A percentile compares a stretch with the other conserved stretches of the same genome.
Evolutionary conservation across 2,329 filamentous ascomycete genomes (phyloP).

Genomic region (Falciphora oryzae): DNA sequence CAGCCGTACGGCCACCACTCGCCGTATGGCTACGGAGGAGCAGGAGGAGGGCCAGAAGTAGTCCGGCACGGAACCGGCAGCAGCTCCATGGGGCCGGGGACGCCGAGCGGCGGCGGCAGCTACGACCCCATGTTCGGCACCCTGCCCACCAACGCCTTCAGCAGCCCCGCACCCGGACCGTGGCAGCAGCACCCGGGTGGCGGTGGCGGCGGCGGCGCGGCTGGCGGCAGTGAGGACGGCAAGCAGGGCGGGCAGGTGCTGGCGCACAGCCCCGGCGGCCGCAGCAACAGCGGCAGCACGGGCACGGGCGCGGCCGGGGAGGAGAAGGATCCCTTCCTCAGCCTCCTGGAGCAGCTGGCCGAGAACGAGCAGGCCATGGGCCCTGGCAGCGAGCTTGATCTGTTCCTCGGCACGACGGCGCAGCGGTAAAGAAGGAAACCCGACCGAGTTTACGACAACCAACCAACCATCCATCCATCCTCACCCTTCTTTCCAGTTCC

Average conservation of each 20-base stretch:
- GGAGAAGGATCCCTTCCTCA: conserved; percentile 78
- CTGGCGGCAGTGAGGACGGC: neutral
- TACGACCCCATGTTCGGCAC: conserved; percentile 58
- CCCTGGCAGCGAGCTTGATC: conserved; percentile 70
- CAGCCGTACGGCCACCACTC: no score
- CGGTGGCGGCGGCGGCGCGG: conserved; percentile 9
- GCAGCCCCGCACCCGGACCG: conserved; percentile 37
- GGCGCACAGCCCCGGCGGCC: conserved; percentile 38
- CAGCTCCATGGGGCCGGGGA: conserved; percentile 17
- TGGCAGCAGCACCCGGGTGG: conserved; percentile 40
- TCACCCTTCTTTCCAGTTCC: no score
- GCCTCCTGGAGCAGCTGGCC: conserved; percentile 72
- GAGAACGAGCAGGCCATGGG: conserved; percentile 70
- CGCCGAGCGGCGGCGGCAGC: conserved; percentile 26
- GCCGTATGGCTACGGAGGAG: no score
- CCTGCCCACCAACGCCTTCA: conserved; percentile 46
- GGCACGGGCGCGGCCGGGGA: conserved; percentile 41
- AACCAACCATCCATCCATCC: no score
- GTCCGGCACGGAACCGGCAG: conserved; percentile 21
- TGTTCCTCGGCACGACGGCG: conserved; percentile 49
- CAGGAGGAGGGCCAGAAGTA: no score
- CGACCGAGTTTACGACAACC: no score
- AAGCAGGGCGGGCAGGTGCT: conserved; percentile 15
- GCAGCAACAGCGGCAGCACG: conserved; percentile 45
- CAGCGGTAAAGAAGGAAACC: neutral